phyloP scores from a whole-genome alignment of 2,329 filamentous ascomycete species.

The Aspergillus latus region DNA sequence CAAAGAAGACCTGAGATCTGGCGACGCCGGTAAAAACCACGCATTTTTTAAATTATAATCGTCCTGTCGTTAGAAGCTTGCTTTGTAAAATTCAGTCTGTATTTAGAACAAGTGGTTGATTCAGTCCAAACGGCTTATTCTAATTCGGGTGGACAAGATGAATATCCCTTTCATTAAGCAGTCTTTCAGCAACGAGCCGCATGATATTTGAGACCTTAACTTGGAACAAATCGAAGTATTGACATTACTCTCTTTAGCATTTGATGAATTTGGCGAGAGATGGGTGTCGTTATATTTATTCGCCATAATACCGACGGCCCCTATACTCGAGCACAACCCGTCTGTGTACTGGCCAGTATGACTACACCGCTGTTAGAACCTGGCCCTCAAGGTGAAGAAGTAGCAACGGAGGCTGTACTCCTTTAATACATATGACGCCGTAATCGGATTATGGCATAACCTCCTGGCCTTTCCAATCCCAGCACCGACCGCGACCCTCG shows the following conservation, averaged over 20 bases:
- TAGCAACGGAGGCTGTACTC: too few relatives aligned
- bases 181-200: background rate
- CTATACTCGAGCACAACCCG: background rate
- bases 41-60: background rate
- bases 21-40: background rate
- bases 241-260: too few relatives aligned
- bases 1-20: background rate
- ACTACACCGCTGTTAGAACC: too few relatives aligned
- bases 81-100: background rate
- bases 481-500: conserved; percentile 62
- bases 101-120: background rate
- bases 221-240: background rate
- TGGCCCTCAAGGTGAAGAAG: too few relatives aligned
- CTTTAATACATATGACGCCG: too few relatives aligned
- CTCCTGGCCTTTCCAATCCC: conserved; percentile 69
- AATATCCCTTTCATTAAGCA: background rate
- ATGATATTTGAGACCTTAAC: background rate
- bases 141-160: background rate
- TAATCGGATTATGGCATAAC: conserved; percentile 51
- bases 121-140: background rate
- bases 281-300: background rate
- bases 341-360: background rate
- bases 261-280: too few relatives aligned
- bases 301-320: background rate
- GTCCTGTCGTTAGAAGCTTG: background rate